Evolutionary conservation across 2,329 filamentous ascomycete genomes (phyloP), one percentile per base, ranked within the genome.

Genomic region (Epichloe aotearoae): DNA sequence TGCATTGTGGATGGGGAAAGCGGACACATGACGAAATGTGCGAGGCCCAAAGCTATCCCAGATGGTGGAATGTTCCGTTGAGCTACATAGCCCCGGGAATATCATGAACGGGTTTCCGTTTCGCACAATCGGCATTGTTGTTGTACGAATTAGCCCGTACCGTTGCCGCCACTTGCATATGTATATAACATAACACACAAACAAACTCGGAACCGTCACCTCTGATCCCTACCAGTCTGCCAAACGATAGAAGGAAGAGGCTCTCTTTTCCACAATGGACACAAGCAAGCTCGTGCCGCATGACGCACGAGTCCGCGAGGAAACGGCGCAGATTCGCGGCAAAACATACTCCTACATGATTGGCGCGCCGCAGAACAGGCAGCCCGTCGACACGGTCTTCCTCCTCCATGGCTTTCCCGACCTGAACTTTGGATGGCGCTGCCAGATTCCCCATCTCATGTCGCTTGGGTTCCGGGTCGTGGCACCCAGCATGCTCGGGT

Each of bases 401-500:
- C 69, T 77, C 11, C 53, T 86, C 61, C 85, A 89, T 66, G 90
- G 90, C 57, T 94, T 83, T 69, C 90, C 90, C 0, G 89, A 95
- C 67, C 68, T 93, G 17, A 79, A 80, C 8, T 82, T 89, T 62
- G 88, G 85, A 62, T 97, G 91, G 91, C 83, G 90, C 54, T 84
- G 87, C 67, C 90, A 96, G 67, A 85, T 96, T 53, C 89, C 90
- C 0, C 68, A 80, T 58, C 75, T 97, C 20, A 67, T 85, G 36
- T 75, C 82, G 5, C 73, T 88, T 51, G 84, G 84, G 20, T 78
- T 91, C 56, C 80, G 85, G 51, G 88, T 95, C 50, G 80, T 97
- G 23, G 87, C 81, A 11, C 86, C 88, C 0, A 88, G 96, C 67
- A 83, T 89, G 74, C 77, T 95, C 59, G 91, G 91, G 55, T 97